Conservation (phyloP, 805 yeast genomes). For the Hanseniaspora singularis region DNA sequence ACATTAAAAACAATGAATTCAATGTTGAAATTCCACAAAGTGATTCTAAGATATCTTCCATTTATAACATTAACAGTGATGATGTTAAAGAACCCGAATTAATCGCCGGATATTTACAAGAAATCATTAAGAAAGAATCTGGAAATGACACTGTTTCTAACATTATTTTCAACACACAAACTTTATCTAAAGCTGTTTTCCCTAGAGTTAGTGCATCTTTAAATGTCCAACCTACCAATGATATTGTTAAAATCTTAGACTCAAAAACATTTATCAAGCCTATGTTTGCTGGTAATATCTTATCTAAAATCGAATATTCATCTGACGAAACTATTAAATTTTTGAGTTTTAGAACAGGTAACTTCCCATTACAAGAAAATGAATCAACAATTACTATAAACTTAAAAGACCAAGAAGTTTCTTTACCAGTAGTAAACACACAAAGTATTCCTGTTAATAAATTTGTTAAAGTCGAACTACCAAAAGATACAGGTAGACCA, state of each 20-base stretch:
- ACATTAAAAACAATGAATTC: not conserved
- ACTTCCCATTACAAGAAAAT: conserved; percentile 20
- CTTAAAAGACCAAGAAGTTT: conserved; percentile 37
- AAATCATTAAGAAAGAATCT: conserved; percentile 26
- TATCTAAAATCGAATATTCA: conserved; percentile 72
- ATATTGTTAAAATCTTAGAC: conserved; percentile 55
- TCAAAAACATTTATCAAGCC: conserved; percentile 77
- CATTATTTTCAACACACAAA: conserved; percentile 69
- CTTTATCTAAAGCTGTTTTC: conserved; percentile 73
- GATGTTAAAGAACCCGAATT: conserved; percentile 71
- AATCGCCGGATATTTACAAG: conserved; percentile 54
- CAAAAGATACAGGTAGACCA: conserved; percentile 67
- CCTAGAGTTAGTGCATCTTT: conserved; percentile 80
- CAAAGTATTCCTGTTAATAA: conserved; percentile 31
- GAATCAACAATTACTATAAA: conserved; percentile 23
- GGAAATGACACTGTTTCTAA: conserved; percentile 45
- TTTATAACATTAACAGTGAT: conserved; percentile 47
- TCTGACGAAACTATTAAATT: conserved; percentile 63
- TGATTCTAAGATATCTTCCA: conserved; percentile 28
- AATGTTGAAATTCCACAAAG: conserved; percentile 32
- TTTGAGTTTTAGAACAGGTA: conserved; percentile 7
- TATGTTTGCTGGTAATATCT: conserved; percentile 90
- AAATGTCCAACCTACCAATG: conserved; percentile 81
- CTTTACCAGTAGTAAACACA: conserved; percentile 30
- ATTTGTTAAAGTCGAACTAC: conserved; percentile 41